Percentiles rank a stretch among this genome's conserved stretches.
These are phyloP conservation scores for Phytophthora sansomeana DNA, from an alignment of 352 stramenopile species.

Conservation along the genomic window DNA sequence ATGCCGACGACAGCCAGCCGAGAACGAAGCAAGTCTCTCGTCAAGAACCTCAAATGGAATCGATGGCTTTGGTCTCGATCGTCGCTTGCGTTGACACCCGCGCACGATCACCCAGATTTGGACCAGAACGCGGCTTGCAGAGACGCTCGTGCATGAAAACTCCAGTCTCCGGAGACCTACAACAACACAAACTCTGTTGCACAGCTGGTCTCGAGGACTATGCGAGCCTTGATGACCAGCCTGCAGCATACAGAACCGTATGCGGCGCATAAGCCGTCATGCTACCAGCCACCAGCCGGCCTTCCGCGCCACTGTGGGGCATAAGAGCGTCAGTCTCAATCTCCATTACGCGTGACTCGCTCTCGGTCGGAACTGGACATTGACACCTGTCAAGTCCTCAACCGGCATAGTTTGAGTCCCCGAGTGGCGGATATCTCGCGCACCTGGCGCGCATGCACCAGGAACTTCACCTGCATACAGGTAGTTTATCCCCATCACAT, in stretches of 20 bases:
- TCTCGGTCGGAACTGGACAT: constrained; percentile 37
- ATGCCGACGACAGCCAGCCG: constrained; percentile 5
- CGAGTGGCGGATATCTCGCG: constrained; percentile 11
- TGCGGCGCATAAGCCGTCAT: constrained; percentile 33
- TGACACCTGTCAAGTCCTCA: constrained; percentile 4
- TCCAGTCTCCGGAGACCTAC: constrained; percentile 13
- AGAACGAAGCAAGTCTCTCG: not conserved
- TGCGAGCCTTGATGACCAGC: constrained; percentile 4
- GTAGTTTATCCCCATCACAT: constrained; percentile 14
- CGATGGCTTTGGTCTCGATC: constrained; percentile 8
- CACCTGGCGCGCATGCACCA: constrained; percentile 14
- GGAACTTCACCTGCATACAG: constrained; percentile 22
- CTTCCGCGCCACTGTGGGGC: constrained; percentile 16
- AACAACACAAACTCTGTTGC: constrained; percentile 15
- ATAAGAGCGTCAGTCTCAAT: constrained; percentile 36
- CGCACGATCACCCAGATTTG: constrained; percentile 22
- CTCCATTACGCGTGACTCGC: constrained; percentile 26
- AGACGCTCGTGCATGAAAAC: constrained; percentile 4
- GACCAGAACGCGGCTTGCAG: constrained; percentile 22
- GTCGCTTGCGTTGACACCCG: no score
- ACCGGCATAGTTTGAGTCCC: constrained; percentile 18
- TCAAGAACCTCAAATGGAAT: constrained; percentile 20
- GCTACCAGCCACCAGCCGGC: constrained; percentile 38
- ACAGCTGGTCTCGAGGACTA: constrained; percentile 30
- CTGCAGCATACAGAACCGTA: constrained; percentile 7